Conservation (phyloP, 2,329 filamentous ascomycete species). For the Taxawa tesnikishii region DNA sequence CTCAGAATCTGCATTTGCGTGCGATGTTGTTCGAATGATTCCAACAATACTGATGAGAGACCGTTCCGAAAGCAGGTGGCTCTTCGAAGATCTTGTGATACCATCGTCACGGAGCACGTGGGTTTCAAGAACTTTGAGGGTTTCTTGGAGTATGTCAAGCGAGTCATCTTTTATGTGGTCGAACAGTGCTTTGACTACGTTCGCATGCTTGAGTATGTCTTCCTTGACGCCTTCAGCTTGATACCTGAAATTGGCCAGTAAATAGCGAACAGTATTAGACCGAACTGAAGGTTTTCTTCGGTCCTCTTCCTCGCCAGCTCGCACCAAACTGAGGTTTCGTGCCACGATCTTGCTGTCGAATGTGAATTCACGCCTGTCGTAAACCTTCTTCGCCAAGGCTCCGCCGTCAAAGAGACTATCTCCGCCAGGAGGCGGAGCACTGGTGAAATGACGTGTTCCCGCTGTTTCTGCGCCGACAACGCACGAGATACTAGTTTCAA, state of each 20-base stretch:
- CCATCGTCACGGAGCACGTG: constrained; percentile 64
- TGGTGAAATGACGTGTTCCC: constrained; percentile 80
- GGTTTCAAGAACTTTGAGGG: constrained; percentile 57
- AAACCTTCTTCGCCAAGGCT: constrained; percentile 62
- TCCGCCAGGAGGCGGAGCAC: constrained; percentile 77
- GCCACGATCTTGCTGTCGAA: constrained; percentile 60
- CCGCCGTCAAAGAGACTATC: constrained; percentile 81
- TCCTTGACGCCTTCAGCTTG: constrained; percentile 65
- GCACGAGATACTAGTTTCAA: constrained; percentile 69
- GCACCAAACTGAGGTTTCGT: constrained; percentile 65
- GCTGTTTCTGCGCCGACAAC: constrained; percentile 66
- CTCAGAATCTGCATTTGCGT: constrained; percentile 7
- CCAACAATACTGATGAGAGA: constrained; percentile 60
- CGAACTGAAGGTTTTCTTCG: constrained; percentile 63
- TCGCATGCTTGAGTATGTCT: constrained; percentile 66
- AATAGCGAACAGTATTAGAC: constrained; percentile 69
- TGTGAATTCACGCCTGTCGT: constrained; percentile 60
- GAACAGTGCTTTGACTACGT: constrained; percentile 58
- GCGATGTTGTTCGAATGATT: constrained; percentile 44
- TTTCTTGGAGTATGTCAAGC: constrained; percentile 60
- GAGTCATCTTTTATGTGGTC: constrained; percentile 69
- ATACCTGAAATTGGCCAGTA: constrained; percentile 67
- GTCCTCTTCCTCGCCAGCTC: constrained; percentile 44
- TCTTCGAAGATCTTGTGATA: constrained; percentile 62
- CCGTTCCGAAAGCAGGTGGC: constrained; percentile 60